Base-by-base conservation (phyloP, 805 yeast genomes). In the Kluyveromyces wickerhamii region DNA sequence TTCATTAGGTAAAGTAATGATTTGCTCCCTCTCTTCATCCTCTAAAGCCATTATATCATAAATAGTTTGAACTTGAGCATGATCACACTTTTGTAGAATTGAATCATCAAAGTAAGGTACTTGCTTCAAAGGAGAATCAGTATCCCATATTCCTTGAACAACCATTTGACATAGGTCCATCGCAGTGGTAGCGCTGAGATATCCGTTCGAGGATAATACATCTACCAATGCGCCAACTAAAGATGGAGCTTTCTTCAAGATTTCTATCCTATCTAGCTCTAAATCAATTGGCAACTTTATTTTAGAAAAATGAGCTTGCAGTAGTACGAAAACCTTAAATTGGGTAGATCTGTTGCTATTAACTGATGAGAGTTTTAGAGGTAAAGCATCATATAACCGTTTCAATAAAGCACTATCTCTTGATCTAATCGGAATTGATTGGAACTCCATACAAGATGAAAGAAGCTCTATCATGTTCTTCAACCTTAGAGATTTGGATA, bases 101-200 rank as follows among this genome's bases (percentile, higher is more conserved):
- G 32, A 21, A 4, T 49, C 49, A 29, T 64, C 63, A 35, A 87
- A 73, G 46, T 63, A 70, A 2, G 98, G 98, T 22, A 89, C 65
- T 57, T 89, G 98, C 47, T 72, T 74, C 49, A 89, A 66, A 2
- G 92, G 79, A 32, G 73, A 72, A 37, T 83, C 95, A 6, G 75
- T 66, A 44, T 76, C 83, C 94, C 95, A 86, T 17, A 83, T 63
- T 1, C 82, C 94, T 54, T 89, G 97, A 1, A 80, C 74, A 5
- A 85, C 59, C 94, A 86, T 83, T 52, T 92, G 98, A 2, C 82
- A 71, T 34, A 87, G 52, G 52, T 92, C 96, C 83, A 92, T 83
- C 0, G 85, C 89, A 29, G 71, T 68, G 44, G 85, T 67, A 0
- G 94, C 87, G 53, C 77, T 81, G 48, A 88, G 59, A 44, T 71